Base-by-base conservation (phyloP, 345 rosid genomes). In the Eucalyptus brandiana region DNA sequence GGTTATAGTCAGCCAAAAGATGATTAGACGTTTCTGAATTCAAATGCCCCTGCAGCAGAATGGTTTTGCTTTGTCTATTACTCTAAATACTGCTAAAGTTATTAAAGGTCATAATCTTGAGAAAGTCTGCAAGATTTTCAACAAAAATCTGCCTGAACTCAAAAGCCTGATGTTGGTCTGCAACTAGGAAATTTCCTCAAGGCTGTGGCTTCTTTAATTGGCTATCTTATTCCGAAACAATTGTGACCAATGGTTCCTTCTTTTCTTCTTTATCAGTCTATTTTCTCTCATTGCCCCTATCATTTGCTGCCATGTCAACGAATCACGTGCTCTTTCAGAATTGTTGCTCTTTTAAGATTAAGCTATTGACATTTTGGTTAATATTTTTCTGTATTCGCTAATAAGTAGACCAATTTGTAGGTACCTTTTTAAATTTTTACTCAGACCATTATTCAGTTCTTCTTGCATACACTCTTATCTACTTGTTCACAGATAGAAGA, bases 401-500 rank as follows among this genome's bases (percentile, higher is more conserved):
- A 19, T 19, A 72, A 16, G 28, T 40, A 76, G 47, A 76, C 28
- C 85, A 76, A 40, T 76, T 76, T 76, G 42, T 76, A 2, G 47
- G 85, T 40, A 5, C 85, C 47, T 12, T 76, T 37, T 40, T 11
- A 76, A 26, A 76, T 40, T 76, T 67, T 8, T 76, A 76, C 85
- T 76, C 30, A 37, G 45, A 76, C 15, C 16, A 76, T 40, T 40
- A 6, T 76, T 76, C 47, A 76, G 30, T 76, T 11, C 26, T 21
- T 37, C 85, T 76, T 76, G 85, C 85, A 40, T 40, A 21, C 15
- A 21, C 28, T 76, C 62, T 51, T 51, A 4, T 34, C 65, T 19
- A 26, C 62, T 53, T 34, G 87, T 91, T 85, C 34, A 85, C 95
- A 98, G 99, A 98, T 93, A 97, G 94, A 94, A 94, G 97, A 92